phyloP scores from a whole-genome alignment of 2,329 filamentous ascomycete species.

The Pseudocercospora crystallina region DNA sequence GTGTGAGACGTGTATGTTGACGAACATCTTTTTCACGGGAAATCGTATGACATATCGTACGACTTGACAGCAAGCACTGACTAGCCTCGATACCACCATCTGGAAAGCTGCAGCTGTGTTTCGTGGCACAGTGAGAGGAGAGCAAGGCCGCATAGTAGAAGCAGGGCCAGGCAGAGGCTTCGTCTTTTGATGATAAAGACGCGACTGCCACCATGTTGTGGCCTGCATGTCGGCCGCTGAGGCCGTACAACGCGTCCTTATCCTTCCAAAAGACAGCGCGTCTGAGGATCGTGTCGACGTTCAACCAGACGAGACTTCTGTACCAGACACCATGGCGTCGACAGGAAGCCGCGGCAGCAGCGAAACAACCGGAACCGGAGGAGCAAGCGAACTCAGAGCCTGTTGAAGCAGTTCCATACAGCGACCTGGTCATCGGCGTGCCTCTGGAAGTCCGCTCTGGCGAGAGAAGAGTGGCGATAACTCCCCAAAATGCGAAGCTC shows the following conservation, averaged over 20 bases:
- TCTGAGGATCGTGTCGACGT: conserved; percentile 8
- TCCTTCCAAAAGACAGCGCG: conserved; percentile 8
- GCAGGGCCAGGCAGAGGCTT: background rate
- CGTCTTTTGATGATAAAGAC: conserved; percentile 23
- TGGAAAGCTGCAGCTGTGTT: too few species aligned
- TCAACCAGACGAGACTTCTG: conserved; percentile 21
- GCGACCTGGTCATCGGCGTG: conserved; percentile 72
- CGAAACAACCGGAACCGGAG: conserved; percentile 9
- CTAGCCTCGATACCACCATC: too few species aligned
- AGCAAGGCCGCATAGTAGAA: too few species aligned
- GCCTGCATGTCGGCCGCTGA: conserved; percentile 30
- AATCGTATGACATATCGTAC: background rate
- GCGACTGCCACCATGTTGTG: conserved; percentile 34
- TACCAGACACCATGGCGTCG: conserved; percentile 18
- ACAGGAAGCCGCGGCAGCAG: conserved; percentile 23
- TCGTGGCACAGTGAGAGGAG: too few species aligned
- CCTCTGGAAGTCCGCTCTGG: conserved; percentile 75
- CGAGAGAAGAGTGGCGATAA: conserved; percentile 81
- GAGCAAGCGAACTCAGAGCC: conserved; percentile 17
- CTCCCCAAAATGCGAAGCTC: conserved; percentile 77
- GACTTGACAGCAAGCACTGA: conserved; percentile 1
- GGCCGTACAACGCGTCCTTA: conserved; percentile 21
- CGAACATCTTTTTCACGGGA: background rate
- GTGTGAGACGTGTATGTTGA: background rate
- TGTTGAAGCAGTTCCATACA: conserved; percentile 57